phyloP scores from a whole-genome alignment of 345 rosid species.

The Syzygium aromaticum region DNA sequence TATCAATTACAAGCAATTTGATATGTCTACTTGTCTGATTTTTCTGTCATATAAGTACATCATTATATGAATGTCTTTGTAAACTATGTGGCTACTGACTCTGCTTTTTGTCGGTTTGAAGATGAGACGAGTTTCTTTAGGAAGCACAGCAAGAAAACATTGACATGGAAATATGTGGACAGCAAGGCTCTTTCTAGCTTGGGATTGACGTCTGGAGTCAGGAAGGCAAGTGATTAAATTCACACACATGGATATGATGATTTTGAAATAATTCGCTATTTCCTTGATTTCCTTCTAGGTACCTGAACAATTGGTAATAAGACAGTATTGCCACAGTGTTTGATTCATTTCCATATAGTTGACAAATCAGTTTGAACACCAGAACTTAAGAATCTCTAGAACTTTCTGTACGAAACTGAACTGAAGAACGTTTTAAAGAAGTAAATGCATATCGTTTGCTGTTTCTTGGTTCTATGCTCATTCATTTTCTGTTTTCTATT shows the following conservation, averaged over 20 bases:
- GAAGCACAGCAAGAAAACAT: conserved; percentile 15
- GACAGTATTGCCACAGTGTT: not conserved
- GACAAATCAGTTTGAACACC: not conserved
- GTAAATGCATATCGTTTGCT: not conserved
- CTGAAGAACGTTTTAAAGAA: not conserved
- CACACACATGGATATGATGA: not conserved
- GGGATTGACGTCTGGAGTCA: conserved; percentile 69
- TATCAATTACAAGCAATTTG: not conserved
- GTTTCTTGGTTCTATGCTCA: not conserved
- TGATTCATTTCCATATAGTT: not conserved
- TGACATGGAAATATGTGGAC: conserved; percentile 42
- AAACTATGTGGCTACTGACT: not conserved
- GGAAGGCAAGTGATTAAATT: conserved; percentile 33
- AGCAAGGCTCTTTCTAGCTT: conserved; percentile 28
- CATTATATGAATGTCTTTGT: not conserved
- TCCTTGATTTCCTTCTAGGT: not conserved
- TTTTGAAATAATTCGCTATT: not conserved
- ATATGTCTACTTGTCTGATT: not conserved
- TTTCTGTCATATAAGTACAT: not conserved
- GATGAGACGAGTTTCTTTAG: conserved; percentile 20
- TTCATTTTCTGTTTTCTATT: not conserved
- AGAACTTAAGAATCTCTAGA: not conserved
- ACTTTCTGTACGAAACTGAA: not conserved
- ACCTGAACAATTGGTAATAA: not conserved
- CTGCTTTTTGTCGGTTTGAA: conserved; percentile 7